Evolutionary conservation across 345 rosid genomes (phyloP).

Genomic region (Trapa bicornis): DNA sequence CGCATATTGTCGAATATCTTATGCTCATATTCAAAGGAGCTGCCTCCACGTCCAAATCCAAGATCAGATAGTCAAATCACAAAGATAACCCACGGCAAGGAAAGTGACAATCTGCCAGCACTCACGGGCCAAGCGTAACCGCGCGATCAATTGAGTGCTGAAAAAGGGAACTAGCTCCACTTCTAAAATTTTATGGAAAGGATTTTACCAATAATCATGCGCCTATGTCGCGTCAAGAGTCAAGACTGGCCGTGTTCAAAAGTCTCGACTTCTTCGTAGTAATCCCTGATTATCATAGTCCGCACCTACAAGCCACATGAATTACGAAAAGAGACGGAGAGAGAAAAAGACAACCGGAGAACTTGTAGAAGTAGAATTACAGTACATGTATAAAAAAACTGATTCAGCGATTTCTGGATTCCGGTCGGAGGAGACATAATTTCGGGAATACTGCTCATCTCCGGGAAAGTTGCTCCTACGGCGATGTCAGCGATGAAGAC

Average conservation of each 20-base stretch:
- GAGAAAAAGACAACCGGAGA: no score
- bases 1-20: neutral
- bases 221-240: conserved; percentile 18
- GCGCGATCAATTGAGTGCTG: no score
- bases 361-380: neutral
- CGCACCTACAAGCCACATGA: neutral
- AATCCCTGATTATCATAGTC: conserved; percentile 18
- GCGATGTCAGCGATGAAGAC: neutral
- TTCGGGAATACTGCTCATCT: conserved; percentile 13
- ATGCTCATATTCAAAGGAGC: conserved; percentile 6
- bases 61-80: neutral
- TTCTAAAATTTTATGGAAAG: neutral
- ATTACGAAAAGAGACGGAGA: neutral
- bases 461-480: neutral
- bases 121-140: no score
- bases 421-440: conserved; percentile 28
- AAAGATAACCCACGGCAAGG: no score
- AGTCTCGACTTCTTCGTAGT: conserved; percentile 21
- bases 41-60: neutral
- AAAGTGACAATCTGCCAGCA: no score
- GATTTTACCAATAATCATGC: conserved; percentile 24
- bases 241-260: conserved; percentile 18
- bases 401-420: conserved; percentile 29
- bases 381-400: conserved; percentile 4
- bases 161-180: no score